Conservation (phyloP, 176 grass and related monocot species). For the Areca catechu region DNA sequence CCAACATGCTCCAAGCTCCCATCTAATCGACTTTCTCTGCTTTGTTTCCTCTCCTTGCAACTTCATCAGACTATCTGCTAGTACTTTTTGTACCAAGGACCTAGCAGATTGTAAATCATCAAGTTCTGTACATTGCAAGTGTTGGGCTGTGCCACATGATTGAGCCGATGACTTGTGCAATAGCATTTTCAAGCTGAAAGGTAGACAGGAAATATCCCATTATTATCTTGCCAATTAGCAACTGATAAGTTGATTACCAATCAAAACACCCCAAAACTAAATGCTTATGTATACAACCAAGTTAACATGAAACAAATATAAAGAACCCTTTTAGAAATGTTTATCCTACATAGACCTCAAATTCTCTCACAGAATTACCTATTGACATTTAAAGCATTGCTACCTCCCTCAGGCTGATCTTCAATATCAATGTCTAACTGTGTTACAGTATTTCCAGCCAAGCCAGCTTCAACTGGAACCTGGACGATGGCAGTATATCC, state of each 20-base stretch:
- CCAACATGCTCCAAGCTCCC: constrained; percentile 99
- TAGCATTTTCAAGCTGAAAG: constrained; percentile 86
- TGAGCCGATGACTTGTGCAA: constrained; percentile 52
- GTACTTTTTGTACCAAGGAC: constrained; percentile 50
- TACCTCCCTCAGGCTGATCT: constrained; percentile 87
- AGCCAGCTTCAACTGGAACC: constrained; percentile 63
- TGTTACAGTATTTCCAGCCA: constrained; percentile 24
- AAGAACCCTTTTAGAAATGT: too few species aligned
- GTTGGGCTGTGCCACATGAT: constrained; percentile 40
- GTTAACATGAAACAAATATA: too few species aligned
- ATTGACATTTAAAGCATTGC: constrained; percentile 86
- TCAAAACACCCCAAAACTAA: too few species aligned
- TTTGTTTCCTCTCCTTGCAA: constrained; percentile 55
- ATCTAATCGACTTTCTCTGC: constrained; percentile 64
- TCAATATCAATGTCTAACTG: constrained; percentile 64
- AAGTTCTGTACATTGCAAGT: constrained; percentile 29
- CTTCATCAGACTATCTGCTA: constrained; percentile 64
- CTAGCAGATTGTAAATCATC: constrained; percentile 34
- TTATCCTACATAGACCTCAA: neutral
- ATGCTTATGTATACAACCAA: neutral
- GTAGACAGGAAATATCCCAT: constrained; percentile 5
- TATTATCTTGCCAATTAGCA: constrained; percentile 10
- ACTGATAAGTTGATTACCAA: too few species aligned
- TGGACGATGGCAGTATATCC: constrained; percentile 85
- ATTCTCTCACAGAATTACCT: constrained; percentile 38